Base-by-base conservation (phyloP, 305 asterid species). In the Striga hermonthica region DNA sequence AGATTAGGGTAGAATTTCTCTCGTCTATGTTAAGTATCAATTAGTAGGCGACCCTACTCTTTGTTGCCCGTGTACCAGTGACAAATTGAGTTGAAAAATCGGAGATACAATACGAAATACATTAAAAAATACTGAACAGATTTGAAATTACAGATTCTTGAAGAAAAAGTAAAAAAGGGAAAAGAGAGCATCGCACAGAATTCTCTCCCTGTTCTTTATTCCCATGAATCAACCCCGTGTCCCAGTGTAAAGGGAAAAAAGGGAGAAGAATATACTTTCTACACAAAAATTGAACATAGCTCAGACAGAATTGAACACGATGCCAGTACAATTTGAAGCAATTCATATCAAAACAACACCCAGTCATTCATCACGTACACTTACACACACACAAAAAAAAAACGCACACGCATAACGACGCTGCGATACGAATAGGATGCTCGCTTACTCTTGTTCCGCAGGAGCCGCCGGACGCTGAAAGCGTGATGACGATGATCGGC, bases 391-490 rank as follows among this genome's bases (percentile, higher is more conserved):
- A 14, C 55, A 10, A 4, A 10, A 6, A 48, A 7, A 13, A 13
- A 9, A 62, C 55, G 6, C 10, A 12, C 16, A 13, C 31, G 12
- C 37, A 54, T 54, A 40, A 40, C 6, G 6, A 54, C 60, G 60
- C 31, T 22, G 8, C 28, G 5, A 10, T 22, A 12, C 28, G 5
- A 10, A 50, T 3, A 56, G 34, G 39, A 13, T 5, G 48, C 31
- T 22, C 47, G 69, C 83, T 22, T 69, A 89, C 95, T 83, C 38
- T 81, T 81, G 13, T 65, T 67, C 5, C 83, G 86, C 47, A 86
- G 71, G 66, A 85, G 76, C 50, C 90, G 86, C 6, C 74, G 76
- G 63, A 81, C 74, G 75, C 75, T 79, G 69, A 81, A 80, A 16
- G 75, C 43, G 40, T 50, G 76, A 43, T 69, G 77, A 7, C 71